Evolutionary conservation across 2,329 filamentous ascomycete genomes (phyloP).

Genomic region (Trichoderma harzianum): DNA sequence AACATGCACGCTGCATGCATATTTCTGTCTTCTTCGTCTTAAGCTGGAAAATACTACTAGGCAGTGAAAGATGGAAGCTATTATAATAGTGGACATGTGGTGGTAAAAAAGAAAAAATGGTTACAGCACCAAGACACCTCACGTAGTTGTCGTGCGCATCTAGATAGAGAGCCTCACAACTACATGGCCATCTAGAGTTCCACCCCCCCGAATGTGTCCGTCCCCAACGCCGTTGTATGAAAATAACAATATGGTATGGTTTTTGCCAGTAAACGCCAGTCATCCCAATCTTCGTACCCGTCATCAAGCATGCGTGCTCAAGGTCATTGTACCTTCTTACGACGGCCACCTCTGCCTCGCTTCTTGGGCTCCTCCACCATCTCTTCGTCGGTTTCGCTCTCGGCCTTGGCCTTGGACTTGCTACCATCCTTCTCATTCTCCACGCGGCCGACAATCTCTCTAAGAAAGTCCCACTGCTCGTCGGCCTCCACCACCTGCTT

Average conservation of each 20-base stretch:
- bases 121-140: background rate
- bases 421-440: conserved; percentile 53
- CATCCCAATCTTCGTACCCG: conserved; percentile 8
- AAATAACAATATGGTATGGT: conserved; percentile 15
- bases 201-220: background rate
- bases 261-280: conserved; percentile 26
- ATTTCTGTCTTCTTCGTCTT: background rate
- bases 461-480: conserved; percentile 90
- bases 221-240: conserved; percentile 29
- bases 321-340: conserved; percentile 44
- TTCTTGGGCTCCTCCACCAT: conserved; percentile 45
- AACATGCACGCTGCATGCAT: background rate
- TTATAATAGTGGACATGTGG: background rate
- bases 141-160: background rate
- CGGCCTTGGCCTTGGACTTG: conserved; percentile 44
- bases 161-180: background rate
- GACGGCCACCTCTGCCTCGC: conserved; percentile 44
- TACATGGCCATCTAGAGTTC: conserved; percentile 7
- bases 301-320: background rate
- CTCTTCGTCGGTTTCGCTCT: conserved; percentile 54
- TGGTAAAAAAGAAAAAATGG: background rate
- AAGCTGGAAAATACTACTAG: background rate
- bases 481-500: conserved; percentile 86
- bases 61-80: background rate
- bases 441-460: conserved; percentile 85